Conservation (phyloP, 225 moss, liverwort and hornwort genomes). For the Polytrichum commune region DNA sequence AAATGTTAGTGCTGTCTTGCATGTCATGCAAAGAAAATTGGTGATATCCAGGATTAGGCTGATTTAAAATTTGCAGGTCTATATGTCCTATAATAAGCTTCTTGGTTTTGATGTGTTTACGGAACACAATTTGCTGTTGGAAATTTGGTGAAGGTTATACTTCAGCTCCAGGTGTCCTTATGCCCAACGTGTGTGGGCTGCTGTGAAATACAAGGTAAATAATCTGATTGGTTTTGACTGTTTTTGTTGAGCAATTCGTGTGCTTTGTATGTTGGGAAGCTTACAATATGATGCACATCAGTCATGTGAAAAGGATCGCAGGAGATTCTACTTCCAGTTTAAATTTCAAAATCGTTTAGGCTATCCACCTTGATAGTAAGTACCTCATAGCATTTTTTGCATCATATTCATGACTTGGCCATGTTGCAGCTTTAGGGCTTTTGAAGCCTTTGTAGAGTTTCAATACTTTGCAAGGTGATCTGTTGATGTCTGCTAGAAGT, state of each 20-base stretch:
- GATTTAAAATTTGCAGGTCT: neutral
- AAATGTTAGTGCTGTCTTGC: neutral
- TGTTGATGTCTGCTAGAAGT: too few species aligned
- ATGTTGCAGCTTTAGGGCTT: too few species aligned
- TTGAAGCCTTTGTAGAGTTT: too few species aligned
- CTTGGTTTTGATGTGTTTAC: neutral
- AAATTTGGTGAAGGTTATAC: conserved; percentile 32
- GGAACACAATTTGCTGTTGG: neutral
- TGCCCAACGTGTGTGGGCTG: conserved; percentile 59
- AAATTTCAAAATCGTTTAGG: neutral
- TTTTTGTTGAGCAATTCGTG: neutral
- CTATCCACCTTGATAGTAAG: neutral
- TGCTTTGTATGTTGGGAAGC: neutral
- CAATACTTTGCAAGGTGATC: too few species aligned
- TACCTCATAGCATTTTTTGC: neutral
- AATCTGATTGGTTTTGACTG: conserved; percentile 1
- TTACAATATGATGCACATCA: neutral
- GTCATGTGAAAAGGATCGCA: too few species aligned
- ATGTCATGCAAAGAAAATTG: neutral
- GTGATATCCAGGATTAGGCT: neutral
- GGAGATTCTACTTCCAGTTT: too few species aligned
- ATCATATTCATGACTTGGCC: too few species aligned
- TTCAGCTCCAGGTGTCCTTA: conserved; percentile 55
- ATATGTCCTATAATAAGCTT: neutral
- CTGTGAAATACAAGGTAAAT: conserved; percentile 49